Percentiles rank a stretch among this genome's conserved stretches.
Conservation (phyloP, 345 rosid genomes). For the Corchorus capsularis region DNA sequence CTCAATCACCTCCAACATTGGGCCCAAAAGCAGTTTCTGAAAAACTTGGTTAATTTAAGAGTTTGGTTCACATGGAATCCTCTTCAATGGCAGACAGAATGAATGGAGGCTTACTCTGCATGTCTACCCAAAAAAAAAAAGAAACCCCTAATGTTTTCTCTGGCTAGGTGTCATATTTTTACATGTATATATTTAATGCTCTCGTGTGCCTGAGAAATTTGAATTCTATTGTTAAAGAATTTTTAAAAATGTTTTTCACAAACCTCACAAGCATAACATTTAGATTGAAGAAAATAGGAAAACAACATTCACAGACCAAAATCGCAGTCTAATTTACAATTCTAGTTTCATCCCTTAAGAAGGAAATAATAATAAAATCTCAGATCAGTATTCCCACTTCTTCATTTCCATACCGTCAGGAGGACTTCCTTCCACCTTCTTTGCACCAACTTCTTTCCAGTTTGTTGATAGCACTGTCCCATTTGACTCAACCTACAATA, state of each 20-base stretch:
- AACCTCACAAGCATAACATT: neutral
- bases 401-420: conserved; percentile 96
- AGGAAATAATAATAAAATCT: conserved; percentile 7
- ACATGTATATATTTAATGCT: neutral
- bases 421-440: conserved; percentile 91
- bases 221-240: neutral
- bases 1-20: neutral
- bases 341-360: neutral
- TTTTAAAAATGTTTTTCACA: too few relatives aligned
- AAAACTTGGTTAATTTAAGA: too few relatives aligned
- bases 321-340: conserved; percentile 11
- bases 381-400: conserved; percentile 66
- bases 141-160: neutral
- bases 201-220: neutral
- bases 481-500: conserved; percentile 75
- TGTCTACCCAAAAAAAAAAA: neutral
- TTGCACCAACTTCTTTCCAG: conserved; percentile 90
- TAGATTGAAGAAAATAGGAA: neutral
- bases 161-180: neutral
- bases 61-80: neutral
- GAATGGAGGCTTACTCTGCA: neutral
- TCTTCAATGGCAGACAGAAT: neutral
- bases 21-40: too few relatives aligned
- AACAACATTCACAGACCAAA: conserved; percentile 21
- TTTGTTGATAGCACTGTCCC: conserved; percentile 97